Evolutionary conservation across 228 moss, liverwort and hornwort genomes (phyloP), one percentile per base, ranked within the genome.

Genomic region (Sphagnum fallax): DNA sequence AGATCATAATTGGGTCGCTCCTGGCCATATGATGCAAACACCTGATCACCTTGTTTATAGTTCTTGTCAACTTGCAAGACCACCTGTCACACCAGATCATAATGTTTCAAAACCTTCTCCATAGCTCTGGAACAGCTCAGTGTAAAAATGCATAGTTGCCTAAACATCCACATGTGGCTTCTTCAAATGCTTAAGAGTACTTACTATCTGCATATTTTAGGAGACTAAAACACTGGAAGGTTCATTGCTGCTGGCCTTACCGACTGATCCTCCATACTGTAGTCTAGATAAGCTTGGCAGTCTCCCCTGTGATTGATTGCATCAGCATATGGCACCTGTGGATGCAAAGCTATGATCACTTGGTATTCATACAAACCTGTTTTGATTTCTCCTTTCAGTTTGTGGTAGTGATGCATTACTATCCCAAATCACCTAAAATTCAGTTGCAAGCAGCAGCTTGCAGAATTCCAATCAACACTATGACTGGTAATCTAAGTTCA

Each of bases 1-100:
- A 98, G 78, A 78, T 98, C 94, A 60, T 87, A 87, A 67, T 92
- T 93, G 67, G 98, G 84, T 62, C 94, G 87, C 67, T 92, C 93
- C 68, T 80, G 85, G 69, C 98, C 98, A 81, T 93, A 98, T 14
- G 88, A 88, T 66, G 81, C 81, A 47, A 93, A 87, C 68, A 98
- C 89, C 78, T 98, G 98, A 68, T 93, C 84, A 69, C 94, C 98
- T 60, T 71, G 80, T 71, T 84, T 84, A 61, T 89, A 98, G 64
- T 81, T 73, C 67, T 89, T 85, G 76, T 98, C 93, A 55, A 90
- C 89, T 79, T 60, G 71, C 49, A 98, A 69, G 66, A 92, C 80
- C 75, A 98, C 91, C 97, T 97, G 93, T 52, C 51, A 81, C 15
- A 4, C 14, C 50, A 10, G 1, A 8, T 7, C 63, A 11, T 32